phyloP scores from a whole-genome alignment of 805 yeast genomes.

The Candida maris region DNA sequence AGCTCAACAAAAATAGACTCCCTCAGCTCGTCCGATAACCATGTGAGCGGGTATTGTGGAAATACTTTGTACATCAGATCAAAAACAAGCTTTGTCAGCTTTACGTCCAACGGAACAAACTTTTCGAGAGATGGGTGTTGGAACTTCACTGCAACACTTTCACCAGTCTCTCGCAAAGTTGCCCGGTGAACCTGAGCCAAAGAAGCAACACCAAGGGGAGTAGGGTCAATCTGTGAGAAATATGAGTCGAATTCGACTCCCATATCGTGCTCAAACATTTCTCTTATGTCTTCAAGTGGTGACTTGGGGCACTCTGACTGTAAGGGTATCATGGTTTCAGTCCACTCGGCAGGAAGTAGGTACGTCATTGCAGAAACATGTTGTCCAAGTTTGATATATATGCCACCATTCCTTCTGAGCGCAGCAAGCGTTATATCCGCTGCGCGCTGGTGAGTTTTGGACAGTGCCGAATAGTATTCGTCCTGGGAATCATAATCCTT shows the following conservation, averaged over 20 bases:
- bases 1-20: slow-evolving; percentile 85
- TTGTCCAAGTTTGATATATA: slow-evolving; percentile 92
- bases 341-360: slow-evolving; percentile 90
- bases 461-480: slow-evolving; percentile 49
- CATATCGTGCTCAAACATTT: slow-evolving; percentile 66
- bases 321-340: slow-evolving; percentile 85
- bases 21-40: slow-evolving; percentile 95
- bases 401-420: slow-evolving; percentile 82
- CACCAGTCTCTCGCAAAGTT: slow-evolving; percentile 47
- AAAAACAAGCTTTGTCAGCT: slow-evolving; percentile 74
- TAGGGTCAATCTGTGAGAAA: slow-evolving; percentile 61
- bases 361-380: slow-evolving; percentile 92
- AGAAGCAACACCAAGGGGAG: slow-evolving; percentile 93
- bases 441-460: slow-evolving; percentile 67
- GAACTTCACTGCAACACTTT: slow-evolving; percentile 84
- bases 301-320: slow-evolving; percentile 90
- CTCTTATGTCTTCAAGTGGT: slow-evolving; percentile 60
- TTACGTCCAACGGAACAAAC: slow-evolving; percentile 87
- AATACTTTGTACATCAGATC: slow-evolving; percentile 69
- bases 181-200: slow-evolving; percentile 95
- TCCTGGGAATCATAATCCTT: slow-evolving; percentile 38
- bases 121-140: slow-evolving; percentile 88
- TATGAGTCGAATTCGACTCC: slow-evolving; percentile 56
- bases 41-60: slow-evolving; percentile 89
- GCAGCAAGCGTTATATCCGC: slow-evolving; percentile 79